Base-by-base conservation (phyloP, 179 eudicot genomes). In the Amaranthus tricolor region DNA sequence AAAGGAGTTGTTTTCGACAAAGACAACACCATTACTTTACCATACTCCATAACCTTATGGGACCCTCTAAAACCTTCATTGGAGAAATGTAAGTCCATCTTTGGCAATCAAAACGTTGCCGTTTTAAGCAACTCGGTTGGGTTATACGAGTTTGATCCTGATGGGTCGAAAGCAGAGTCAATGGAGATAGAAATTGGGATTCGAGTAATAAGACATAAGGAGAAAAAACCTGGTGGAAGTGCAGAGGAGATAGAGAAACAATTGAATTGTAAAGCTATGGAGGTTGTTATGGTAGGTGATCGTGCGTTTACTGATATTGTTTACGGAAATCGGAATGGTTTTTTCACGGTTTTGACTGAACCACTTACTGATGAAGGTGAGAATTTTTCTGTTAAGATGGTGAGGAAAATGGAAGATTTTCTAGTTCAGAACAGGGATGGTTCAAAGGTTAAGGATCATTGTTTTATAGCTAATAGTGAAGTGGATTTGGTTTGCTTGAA, bases 241-340 rank as follows among this genome's bases (percentile, higher is more conserved):
- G 62, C 77, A 5, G 77, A 66, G 43, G 81, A 78, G 16, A 21
- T 78, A 8, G 77, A 73, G 63, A 60, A 45, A 15, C 69, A 66
- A 16, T 45, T 78, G 4, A 77, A 73, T 57, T 78, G 73, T 45
- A 17, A 9, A 58, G 14, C 73, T 1, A n/a, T 11, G 0, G 81
- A 78, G 73, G 62, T 78, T 1, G 81, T 78, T 5, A 78, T 78
- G 77, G 77, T 78, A 1, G 81, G 81, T 15, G 81, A 78, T 52
- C 75, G 81, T 9, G 56, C 77, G 60, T 78, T 78, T 20, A 78
- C 81, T 9, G 81, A 78, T 67, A 73, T 73, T 10, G 79, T 70
- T 11, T 77, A 48, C 16, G 79, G 79, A 40, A 77, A 77, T 15
- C 16, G 62, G 60, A 77, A 77, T 15, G 75, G 79, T 20, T 77